phyloP scores from a whole-genome alignment of 2,329 filamentous ascomycete genomes.

The Alternaria metachromatica region DNA sequence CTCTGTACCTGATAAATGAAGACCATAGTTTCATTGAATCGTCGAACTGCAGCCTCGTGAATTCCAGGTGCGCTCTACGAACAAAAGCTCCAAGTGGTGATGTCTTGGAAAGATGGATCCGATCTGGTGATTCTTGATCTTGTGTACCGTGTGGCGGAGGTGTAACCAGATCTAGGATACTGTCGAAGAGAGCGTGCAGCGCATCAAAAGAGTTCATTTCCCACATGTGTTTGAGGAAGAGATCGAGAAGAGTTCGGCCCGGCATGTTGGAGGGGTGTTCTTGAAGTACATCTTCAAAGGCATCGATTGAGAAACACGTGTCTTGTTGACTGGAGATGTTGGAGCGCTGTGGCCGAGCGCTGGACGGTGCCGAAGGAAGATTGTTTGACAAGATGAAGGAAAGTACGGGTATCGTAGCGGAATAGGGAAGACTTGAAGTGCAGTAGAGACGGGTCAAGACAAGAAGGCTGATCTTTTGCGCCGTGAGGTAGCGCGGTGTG shows the following conservation, averaged over 20 bases:
- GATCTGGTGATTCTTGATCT: constrained; percentile 38
- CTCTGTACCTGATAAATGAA: constrained; percentile 79
- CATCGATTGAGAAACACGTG: constrained; percentile 42
- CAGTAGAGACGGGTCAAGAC: constrained; percentile 83
- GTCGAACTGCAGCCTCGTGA: constrained; percentile 78
- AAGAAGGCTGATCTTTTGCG: constrained; percentile 83
- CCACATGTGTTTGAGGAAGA: constrained; percentile 84
- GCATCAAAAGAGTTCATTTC: constrained; percentile 80
- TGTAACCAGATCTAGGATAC: constrained; percentile 63
- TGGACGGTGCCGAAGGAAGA: constrained; percentile 48
- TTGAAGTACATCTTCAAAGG: constrained; percentile 57
- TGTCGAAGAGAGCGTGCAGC: constrained; percentile 77
- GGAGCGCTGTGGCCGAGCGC: constrained; percentile 25
- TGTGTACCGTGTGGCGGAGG: constrained; percentile 46
- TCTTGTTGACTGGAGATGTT: constrained; percentile 43
- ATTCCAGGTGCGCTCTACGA: constrained; percentile 78
- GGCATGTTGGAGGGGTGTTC: constrained; percentile 63
- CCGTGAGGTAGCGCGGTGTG: constrained; percentile 87
- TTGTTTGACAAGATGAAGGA: constrained; percentile 79
- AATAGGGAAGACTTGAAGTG: constrained; percentile 70
- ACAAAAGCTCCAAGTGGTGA: constrained; percentile 86
- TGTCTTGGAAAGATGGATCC: constrained; percentile 70
- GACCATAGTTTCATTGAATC: constrained; percentile 82
- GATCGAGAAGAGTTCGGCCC: constrained; percentile 84
- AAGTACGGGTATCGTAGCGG: constrained; percentile 75